Base-by-base conservation (phyloP, 805 yeast genomes). In the Spathaspora sp. region DNA sequence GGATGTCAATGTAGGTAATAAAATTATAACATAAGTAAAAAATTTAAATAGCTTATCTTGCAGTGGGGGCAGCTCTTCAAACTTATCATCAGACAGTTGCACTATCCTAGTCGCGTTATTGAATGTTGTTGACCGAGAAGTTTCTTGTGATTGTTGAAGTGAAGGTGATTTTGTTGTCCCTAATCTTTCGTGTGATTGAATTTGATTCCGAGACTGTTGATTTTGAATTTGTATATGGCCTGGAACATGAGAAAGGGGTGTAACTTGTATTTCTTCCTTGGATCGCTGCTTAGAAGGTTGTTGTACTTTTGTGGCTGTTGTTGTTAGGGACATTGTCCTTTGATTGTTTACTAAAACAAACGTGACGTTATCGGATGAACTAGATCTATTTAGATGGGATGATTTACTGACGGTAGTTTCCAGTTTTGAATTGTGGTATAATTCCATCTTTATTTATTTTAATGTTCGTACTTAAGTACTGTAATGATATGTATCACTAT, bases 1-100 rank as follows among this genome's bases (percentile, higher is more conserved):
- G 5, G 71, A 68, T 3, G 65, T 47, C 14, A 62, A 46, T 1
- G 71, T 61, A 3, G 72, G 71, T 4, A 65, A 42, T 9, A 67
- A 46, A 2, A 65, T 55, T 2, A 62, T 54, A 20, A 57, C 52
- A 23, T 61, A 52, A 0, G 68, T 60, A 49, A 66, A 60, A 40
- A 53, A 51, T 49, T 58, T 63, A 7, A 58, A 48, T 5, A 49
- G 12, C 8, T 44, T 47, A 28, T 49, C 51, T 38, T 49, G 53
- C 31, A 48, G 46, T 38, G 47, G 48, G 8, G 40, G 40, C 26
- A 6, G 26, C n/a, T 46, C 48, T 12, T 50, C 60, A 65, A 10
- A 5, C 14, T 66, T 1, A 40, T 28, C 11, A 14, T 31, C 14
- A 32, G 44, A 4, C 47, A 39, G 48, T 26, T 19, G 49, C 14